A percentile compares a stretch with the other conserved stretches of the same genome.
phyloP scores from a whole-genome alignment of 768 basidiomycete genomes.

The Suillus ampliporus region DNA sequence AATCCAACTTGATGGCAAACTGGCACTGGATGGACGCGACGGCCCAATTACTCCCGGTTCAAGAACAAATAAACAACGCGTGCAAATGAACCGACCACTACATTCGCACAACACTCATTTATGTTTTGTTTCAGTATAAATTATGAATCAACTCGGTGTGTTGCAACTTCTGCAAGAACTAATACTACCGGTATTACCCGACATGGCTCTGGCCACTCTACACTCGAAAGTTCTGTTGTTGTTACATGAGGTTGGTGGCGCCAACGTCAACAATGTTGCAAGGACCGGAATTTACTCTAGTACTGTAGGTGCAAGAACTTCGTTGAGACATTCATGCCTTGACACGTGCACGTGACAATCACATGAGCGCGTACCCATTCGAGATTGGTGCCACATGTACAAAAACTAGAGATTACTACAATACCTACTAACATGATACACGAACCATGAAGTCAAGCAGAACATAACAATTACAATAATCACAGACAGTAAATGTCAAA shows the following conservation, averaged over 20 bases:
- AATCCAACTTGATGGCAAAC: not conserved
- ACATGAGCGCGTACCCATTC: slow-evolving; percentile 3
- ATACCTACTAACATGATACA: not conserved
- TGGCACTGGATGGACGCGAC: not conserved
- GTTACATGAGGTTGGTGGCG: no score
- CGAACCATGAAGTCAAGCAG: not conserved
- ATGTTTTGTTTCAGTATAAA: not conserved
- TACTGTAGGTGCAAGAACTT: no score
- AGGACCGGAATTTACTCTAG: no score
- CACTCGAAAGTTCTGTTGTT: no score
- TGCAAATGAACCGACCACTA: not conserved
- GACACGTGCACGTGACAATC: slow-evolving; percentile 5
- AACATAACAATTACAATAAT: not conserved
- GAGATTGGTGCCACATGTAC: no score
- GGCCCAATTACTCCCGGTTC: slow-evolving; percentile 1
- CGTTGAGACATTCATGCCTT: no score
- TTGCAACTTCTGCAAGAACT: not conserved
- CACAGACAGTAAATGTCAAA: not conserved
- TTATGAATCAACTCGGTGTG: not conserved
- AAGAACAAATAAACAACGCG: slow-evolving; percentile 7
- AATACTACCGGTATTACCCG: not conserved
- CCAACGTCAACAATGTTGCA: no score
- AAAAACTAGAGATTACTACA: not conserved
- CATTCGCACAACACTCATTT: not conserved
- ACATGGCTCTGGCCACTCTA: not conserved